Percentiles rank a stretch among this genome's conserved stretches.
phyloP scores from a whole-genome alignment of 345 rosid species.

The Populus davidiana region DNA sequence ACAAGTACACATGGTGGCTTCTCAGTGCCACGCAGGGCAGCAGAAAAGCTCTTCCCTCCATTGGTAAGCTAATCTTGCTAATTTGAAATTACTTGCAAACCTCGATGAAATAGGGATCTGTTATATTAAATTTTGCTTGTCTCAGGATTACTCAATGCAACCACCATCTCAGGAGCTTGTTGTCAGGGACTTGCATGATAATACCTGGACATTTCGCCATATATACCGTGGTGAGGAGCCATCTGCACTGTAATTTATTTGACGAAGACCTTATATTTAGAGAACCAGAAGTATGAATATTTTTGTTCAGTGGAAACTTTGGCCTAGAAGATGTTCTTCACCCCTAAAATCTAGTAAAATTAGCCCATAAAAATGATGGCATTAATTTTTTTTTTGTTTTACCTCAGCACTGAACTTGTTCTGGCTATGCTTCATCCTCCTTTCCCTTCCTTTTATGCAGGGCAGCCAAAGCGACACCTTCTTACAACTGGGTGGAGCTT shows the following conservation, averaged over 20 bases:
- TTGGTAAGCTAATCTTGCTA: slow-evolving; percentile 49
- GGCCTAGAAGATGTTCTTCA: neutral
- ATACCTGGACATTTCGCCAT: slow-evolving; percentile 96
- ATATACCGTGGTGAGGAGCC: slow-evolving; percentile 73
- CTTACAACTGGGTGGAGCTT: slow-evolving; percentile 98
- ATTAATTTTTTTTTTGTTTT: no score
- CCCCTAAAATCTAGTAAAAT: neutral
- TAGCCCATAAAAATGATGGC: neutral
- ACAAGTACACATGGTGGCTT: slow-evolving; percentile 99
- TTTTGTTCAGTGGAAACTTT: neutral
- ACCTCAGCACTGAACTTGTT: neutral
- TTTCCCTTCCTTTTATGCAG: slow-evolving; percentile 39
- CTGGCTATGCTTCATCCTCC: neutral
- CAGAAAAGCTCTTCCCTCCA: slow-evolving; percentile 95
- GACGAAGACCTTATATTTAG: neutral
- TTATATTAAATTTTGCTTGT: neutral
- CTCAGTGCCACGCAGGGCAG: slow-evolving; percentile 97
- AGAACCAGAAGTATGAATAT: neutral
- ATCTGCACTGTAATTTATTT: neutral
- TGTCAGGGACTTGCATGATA: slow-evolving; percentile 86
- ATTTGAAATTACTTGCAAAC: neutral
- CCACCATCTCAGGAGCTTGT: slow-evolving; percentile 98
- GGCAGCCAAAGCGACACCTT: slow-evolving; percentile 98
- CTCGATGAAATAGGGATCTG: neutral
- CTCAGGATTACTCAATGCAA: slow-evolving; percentile 86